phyloP scores from a whole-genome alignment of 75 land plant genomes.

The Cryptomeria japonica region DNA sequence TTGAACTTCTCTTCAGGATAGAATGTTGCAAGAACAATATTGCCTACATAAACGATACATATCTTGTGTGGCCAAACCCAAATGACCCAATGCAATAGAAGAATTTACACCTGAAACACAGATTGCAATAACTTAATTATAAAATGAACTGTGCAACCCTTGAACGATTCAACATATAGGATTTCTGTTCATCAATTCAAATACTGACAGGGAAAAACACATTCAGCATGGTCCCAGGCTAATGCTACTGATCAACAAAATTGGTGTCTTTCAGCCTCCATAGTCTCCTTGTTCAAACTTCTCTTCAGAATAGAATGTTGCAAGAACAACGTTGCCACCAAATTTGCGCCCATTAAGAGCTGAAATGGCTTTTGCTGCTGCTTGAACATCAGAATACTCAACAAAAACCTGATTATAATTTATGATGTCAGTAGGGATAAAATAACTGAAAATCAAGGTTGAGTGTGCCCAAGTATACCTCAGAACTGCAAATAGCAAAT shows the following conservation, averaged over 20 bases:
- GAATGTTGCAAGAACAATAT: constrained; percentile 21
- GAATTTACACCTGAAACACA: constrained; percentile 3
- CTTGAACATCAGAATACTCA: constrained; percentile 27
- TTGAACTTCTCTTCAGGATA: constrained; percentile 32
- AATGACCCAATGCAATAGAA: background rate
- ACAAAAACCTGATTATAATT: constrained; percentile 26
- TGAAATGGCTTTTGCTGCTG: constrained; percentile 24
- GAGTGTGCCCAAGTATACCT: background rate
- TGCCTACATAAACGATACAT: constrained; percentile 12
- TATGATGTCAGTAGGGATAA: background rate
- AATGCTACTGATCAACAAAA: background rate
- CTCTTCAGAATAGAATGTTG: constrained; percentile 27
- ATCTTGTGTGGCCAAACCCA: background rate
- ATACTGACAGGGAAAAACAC: background rate
- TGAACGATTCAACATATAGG: background rate
- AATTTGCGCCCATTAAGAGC: constrained; percentile 28
- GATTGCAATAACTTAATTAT: background rate
- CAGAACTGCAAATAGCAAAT: background rate
- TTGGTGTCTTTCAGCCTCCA: constrained; percentile 10
- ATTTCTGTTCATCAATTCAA: background rate
- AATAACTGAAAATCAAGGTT: background rate
- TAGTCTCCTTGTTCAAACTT: constrained; percentile 33
- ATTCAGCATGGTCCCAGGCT: background rate
- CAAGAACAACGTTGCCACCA: constrained; percentile 29
- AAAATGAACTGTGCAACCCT: background rate